Evolutionary conservation across 2,329 filamentous ascomycete species (phyloP), one percentile per base, ranked within the genome.

Genomic region (Fusarium pininemorale): DNA sequence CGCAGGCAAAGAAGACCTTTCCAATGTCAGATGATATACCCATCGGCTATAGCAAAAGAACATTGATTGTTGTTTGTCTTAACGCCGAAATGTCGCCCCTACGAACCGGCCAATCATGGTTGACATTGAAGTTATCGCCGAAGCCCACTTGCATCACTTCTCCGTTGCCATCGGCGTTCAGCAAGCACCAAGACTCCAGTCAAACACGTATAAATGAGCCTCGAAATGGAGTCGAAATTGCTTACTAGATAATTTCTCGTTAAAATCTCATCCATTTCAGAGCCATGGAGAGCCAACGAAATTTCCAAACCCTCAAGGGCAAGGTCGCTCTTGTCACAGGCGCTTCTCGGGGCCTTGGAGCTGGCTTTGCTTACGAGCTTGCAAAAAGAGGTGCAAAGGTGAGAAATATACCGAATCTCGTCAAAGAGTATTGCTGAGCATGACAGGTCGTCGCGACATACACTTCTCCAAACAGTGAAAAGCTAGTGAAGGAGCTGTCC

Each of bases 361-460:
- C 51, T 1, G 66, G 71, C 3, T 73, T 73, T 32, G 66, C 71
- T 3, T 57, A 68, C 5, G 71, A 73, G 28, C 35, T 73, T 12
- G 71, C 71, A n/a, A 41, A 26, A 39, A 68, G 71, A 57, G 71
- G 71, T 18, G 71, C 66, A 10, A 74, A 58, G 50, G 71, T 74
- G 5, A 32, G 41, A 7, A n/a, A 5, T 2, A 4, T 5, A 1
- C 1, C 3, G 2, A 12, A 3, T 15, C 6, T 16, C 8, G 7
- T 24, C 2, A 7, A 26, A 6, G 3, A 28, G 16, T 5, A 13
- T 42, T 4, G 9, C 30, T 70, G 3, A 70, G 2, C 0, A 3
- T 11, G 3, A 0, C 12, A 73, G 71, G 28, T 73, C 16, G 26
- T 72, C 28, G 71, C 62, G 14, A 74, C 70, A n/a, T 74, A 73